Evolutionary conservation across 2,329 filamentous ascomycete species (phyloP).

Genomic region (Penicillium brasilianum): DNA sequence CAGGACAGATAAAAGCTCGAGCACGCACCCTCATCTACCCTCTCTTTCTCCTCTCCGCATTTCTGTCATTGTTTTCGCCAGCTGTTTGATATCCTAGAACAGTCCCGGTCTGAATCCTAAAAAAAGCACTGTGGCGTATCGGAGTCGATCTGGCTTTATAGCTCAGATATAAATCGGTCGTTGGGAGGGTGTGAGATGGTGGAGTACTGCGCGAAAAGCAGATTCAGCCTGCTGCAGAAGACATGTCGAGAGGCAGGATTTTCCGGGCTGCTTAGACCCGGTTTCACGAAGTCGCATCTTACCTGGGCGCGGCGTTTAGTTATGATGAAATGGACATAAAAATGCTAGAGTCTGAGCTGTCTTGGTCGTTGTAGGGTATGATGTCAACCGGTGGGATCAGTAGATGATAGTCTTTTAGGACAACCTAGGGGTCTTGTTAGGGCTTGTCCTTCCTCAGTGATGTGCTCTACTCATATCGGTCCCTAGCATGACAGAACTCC

Average conservation of each 20-base stretch:
- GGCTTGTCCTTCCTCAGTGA: too few species aligned
- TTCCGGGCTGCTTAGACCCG: conserved; percentile 25
- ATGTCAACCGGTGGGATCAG: neutral
- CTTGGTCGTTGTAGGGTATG: neutral
- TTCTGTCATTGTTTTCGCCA: conserved; percentile 16
- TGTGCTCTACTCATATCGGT: too few species aligned
- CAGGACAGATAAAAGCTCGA: conserved; percentile 18
- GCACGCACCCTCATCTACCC: neutral
- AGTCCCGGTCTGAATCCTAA: conserved; percentile 15
- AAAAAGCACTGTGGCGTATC: conserved; percentile 42
- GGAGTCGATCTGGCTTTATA: conserved; percentile 39
- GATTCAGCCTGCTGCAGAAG: conserved; percentile 16
- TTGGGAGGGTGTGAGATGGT: conserved; percentile 18
- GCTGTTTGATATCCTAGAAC: conserved; percentile 9
- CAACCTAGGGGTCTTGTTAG: neutral
- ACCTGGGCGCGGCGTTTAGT: conserved; percentile 35
- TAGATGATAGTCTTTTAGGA: neutral
- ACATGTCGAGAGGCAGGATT: conserved; percentile 12
- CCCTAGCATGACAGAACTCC: too few species aligned
- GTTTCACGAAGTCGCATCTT: conserved; percentile 38
- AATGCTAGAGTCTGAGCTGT: conserved; percentile 26
- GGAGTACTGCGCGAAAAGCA: conserved; percentile 21
- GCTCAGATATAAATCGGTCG: conserved; percentile 27
- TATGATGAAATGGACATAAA: conserved; percentile 44
- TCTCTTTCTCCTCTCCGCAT: conserved; percentile 13